phyloP scores from a whole-genome alignment of 352 stramenopile species.

The Globisporangium perplexum region DNA sequence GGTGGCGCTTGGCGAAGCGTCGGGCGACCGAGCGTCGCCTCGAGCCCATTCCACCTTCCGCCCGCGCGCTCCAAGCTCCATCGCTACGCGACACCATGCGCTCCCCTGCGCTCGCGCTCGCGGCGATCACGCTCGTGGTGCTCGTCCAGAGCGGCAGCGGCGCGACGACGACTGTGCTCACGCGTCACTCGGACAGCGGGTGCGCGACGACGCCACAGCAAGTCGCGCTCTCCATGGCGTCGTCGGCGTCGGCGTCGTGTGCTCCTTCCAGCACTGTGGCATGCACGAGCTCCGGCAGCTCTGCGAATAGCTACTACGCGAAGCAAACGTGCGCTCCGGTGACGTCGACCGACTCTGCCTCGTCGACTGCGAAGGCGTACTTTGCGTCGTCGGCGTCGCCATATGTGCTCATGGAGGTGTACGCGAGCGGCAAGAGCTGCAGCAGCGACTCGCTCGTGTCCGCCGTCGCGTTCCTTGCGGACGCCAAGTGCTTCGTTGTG shows the following conservation, averaged over 20 bases:
- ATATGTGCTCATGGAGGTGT: slow-evolving; percentile 32
- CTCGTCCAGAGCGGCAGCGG: no score
- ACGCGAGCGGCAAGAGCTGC: slow-evolving; percentile 12
- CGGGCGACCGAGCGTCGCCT: no score
- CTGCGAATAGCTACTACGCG: slow-evolving; percentile 20
- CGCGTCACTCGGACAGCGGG: slow-evolving; percentile 22
- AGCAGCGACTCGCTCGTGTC: slow-evolving; percentile 26
- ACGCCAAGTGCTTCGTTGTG: slow-evolving; percentile 31
- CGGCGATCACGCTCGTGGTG: no score
- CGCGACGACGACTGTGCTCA: slow-evolving; percentile 17
- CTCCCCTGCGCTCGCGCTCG: no score
- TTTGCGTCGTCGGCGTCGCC: slow-evolving; percentile 15
- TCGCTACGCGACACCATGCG: no score
- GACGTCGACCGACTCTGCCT: neutral
- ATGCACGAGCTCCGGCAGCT: neutral
- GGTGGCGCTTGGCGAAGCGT: no score
- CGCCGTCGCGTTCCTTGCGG: slow-evolving; percentile 29
- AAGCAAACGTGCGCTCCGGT: slow-evolving; percentile 14
- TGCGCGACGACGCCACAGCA: slow-evolving; percentile 20
- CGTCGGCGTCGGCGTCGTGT: slow-evolving; percentile 21
- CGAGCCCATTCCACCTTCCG: no score
- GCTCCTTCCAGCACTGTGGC: slow-evolving; percentile 15
- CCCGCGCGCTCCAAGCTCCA: no score
- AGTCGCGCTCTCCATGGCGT: slow-evolving; percentile 16
- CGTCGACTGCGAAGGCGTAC: slow-evolving; percentile 3